Base-by-base conservation (phyloP, 192 early-diverging fungal genomes). In the Coemansia umbellata region DNA sequence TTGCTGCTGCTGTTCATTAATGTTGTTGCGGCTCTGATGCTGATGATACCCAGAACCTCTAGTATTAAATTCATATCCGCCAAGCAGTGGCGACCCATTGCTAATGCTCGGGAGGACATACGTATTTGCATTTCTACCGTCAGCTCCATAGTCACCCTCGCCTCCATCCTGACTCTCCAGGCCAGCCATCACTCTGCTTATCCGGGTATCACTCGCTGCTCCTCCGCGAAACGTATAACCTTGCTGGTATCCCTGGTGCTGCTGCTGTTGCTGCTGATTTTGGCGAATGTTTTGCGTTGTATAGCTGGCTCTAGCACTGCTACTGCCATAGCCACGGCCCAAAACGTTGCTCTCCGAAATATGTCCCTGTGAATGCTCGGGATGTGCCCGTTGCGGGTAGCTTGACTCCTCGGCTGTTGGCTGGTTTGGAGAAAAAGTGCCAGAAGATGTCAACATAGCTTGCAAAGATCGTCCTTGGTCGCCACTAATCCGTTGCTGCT, bases 31-130 rank as follows among this genome's bases (percentile, higher is more conserved):
- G 6, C 15, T 15, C 14, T 19, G 8, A 21, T 42, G 42, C 42
- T 9, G 42, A 26, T 44, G 19, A 26, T 22, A 44, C 8, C 23
- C 24, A 27, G 42, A 44, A 13, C 1, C 28, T n/a, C 42, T 8
- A 6, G 42, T 39, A 27, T 50, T 65, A 64, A 75, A 68, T 31
- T 64, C 64, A 37, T 60, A 55, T 18, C 45, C 51, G 8, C 37
- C 13, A 13, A 75, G 26, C 50, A 75, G 21, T 14, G 72, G 72
- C 50, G 72, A 75, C 37, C 57, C 65, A 30, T 55, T 68, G 47
- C 45, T 50, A 31, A 68, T 75, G 5, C 47, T 47, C 2, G 72
- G 64, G 53, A 75, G 37, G 13, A 66, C 56, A 53, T 39, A 74
- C 5, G 51, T 17, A 13, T n/a, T n/a, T n/a, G n/a, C n/a, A n/a